Percentiles rank a stretch among this genome's conserved stretches.
Evolutionary conservation across 345 rosid genomes (phyloP).

Genomic region (Eucalyptus cloeziana): DNA sequence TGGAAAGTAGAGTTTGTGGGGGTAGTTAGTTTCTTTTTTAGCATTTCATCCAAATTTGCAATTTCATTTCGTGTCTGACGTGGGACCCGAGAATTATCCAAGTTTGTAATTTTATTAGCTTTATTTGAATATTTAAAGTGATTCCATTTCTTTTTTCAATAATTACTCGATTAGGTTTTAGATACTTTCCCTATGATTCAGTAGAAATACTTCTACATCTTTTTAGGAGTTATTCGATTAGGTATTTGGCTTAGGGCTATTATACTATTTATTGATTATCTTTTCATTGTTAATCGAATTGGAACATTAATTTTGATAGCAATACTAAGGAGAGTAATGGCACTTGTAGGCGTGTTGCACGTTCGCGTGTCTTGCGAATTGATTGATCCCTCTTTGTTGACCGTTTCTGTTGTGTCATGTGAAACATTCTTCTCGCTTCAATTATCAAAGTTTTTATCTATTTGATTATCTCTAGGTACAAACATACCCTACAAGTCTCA

Average conservation of each 20-base stretch:
- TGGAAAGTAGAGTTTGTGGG: neutral
- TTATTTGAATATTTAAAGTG: neutral
- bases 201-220: neutral
- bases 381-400: neutral
- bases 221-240: neutral
- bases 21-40: no score
- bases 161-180: neutral
- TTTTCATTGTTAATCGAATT: neutral
- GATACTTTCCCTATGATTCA: neutral
- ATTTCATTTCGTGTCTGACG: neutral
- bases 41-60: neutral
- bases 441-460: neutral
- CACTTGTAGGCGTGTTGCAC: accelerated
- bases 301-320: neutral
- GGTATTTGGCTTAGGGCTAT: neutral
- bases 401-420: accelerated
- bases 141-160: neutral
- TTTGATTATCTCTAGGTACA: neutral
- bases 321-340: neutral
- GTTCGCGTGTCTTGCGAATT: accelerated
- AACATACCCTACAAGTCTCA: neutral
- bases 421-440: neutral
- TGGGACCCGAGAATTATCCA: neutral
- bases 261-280: neutral
- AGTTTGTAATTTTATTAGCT: neutral